Base-by-base conservation (phyloP, 768 basidiomycete species). In the Trametes gibbosa region DNA sequence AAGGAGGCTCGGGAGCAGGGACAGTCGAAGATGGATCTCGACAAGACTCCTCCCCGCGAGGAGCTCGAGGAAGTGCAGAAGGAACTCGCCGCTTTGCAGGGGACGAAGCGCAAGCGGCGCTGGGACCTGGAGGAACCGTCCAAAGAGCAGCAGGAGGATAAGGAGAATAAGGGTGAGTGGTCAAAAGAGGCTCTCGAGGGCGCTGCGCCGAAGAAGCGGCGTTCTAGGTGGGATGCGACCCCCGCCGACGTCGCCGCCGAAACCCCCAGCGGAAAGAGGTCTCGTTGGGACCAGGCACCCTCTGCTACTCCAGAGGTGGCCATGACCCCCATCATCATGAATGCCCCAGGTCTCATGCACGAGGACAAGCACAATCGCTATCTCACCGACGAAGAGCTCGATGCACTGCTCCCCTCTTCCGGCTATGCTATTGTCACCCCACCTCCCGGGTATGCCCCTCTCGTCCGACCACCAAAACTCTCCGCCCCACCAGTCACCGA, bases 321-420 rank as follows among this genome's bases (percentile, higher is more conserved):
- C 2, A 88, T 89, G 81, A 80, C 82, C 1, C 86, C 84, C 41
- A 92, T 92, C 49, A 91, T 92, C 70, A 92, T 92, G 90, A 92
- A 92, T 64, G 86, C 89, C 0, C 91, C 90, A 2, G 79, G 81
- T 54, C 82, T 90, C 63, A 80, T 90, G 76, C 90, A 94, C 62
- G 92, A 94, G 65, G 94, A 98, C 77, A 95, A 95, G 68, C 92
- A 97, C 70, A 97, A 97, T 68, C 84, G 95, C n/a, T 95, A 91
- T 67, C 85, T 98, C 45, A 84, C 91, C 8, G 96, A 98, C 72
- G 95, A 98, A 73, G 97, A 98, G 76, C 84, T 98, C 52, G 92
- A 98, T 65, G 85, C 86, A 14, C 80, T 98, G 59, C 85, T 98
- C 40, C 97, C 97, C 9, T 73, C 78, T 42, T 77, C 84, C 54